These are phyloP conservation scores for Amphibolis antarctica DNA, from an alignment of 106 monocot genomes.

Conservation along the genomic window DNA sequence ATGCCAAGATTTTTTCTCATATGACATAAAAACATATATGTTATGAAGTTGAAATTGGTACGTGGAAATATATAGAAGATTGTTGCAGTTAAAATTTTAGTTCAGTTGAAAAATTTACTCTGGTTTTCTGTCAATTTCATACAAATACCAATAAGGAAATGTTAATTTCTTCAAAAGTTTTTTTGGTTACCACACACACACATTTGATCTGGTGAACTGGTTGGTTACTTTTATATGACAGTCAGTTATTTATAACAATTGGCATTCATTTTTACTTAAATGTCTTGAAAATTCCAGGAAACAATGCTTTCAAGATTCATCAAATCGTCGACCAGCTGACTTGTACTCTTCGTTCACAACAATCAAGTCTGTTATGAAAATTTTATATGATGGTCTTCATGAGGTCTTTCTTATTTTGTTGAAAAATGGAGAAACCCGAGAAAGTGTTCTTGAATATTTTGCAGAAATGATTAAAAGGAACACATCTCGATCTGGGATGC, in stretches of 20 bases:
- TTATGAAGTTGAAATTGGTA: too few species aligned
- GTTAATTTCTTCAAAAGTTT: too few species aligned
- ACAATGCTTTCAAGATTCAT: conserved; percentile 84
- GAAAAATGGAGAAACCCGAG: conserved; percentile 75
- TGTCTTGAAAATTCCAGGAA: conserved; percentile 37
- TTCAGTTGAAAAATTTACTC: too few species aligned
- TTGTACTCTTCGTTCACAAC: conserved; percentile 74
- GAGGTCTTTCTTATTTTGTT: conserved; percentile 63
- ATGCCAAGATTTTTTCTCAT: too few species aligned
- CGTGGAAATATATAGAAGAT: too few species aligned
- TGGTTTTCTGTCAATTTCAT: too few species aligned
- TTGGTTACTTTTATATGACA: too few species aligned
- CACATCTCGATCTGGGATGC: conserved; percentile 65
- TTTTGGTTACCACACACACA: too few species aligned
- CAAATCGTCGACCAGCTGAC: conserved; percentile 67
- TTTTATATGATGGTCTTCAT: conserved; percentile 74
- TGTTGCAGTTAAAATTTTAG: too few species aligned
- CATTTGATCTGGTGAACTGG: too few species aligned
- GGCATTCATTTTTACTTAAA: not conserved
- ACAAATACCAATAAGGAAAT: too few species aligned
- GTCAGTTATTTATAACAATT: not conserved
- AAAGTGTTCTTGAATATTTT: conserved; percentile 72
- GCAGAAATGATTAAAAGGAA: conserved; percentile 80
- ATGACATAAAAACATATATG: too few species aligned
- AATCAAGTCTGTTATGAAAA: conserved; percentile 78